These are phyloP conservation scores for Balamuthia mandrillaris DNA, from an alignment of 208 protist species.

Conservation along the genomic window DNA sequence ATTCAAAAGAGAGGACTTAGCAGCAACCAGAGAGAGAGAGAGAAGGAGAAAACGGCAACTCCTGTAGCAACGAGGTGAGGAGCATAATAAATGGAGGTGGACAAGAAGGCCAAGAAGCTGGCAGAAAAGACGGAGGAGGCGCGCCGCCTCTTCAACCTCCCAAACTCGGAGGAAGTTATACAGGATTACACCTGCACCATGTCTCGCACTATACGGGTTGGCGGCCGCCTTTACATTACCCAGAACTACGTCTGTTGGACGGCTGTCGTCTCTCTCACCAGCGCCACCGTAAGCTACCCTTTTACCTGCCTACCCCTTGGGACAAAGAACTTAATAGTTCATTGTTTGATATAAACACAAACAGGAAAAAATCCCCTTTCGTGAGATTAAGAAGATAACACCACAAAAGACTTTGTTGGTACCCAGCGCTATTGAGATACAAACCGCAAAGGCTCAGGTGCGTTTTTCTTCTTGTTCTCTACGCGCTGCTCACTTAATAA, in stretches of 20 bases:
- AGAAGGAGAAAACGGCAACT: too few species aligned
- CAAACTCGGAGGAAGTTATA: conserved; percentile 4
- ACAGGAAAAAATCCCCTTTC: conserved; percentile 21
- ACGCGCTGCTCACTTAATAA: too few species aligned
- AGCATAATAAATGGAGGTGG: too few species aligned
- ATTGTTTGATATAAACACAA: too few species aligned
- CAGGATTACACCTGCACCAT: neutral
- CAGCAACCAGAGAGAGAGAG: too few species aligned
- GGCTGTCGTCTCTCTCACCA: neutral
- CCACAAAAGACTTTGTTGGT: neutral
- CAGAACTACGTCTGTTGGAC: conserved; percentile 19
- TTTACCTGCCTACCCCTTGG: too few species aligned
- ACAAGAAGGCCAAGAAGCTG: neutral
- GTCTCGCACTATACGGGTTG: neutral
- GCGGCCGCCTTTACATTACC: conserved; percentile 9
- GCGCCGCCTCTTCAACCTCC: conserved; percentile 4
- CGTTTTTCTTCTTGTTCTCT: neutral
- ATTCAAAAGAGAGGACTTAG: too few species aligned
- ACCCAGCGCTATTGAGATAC: neutral
- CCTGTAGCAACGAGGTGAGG: too few species aligned
- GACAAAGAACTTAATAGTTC: too few species aligned
- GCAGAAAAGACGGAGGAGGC: neutral
- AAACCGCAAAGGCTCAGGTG: neutral
- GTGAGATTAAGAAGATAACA: neutral
- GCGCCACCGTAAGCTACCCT: neutral